Evolutionary conservation across 768 basidiomycete species (phyloP).

Genomic region (Auricularia sp.): DNA sequence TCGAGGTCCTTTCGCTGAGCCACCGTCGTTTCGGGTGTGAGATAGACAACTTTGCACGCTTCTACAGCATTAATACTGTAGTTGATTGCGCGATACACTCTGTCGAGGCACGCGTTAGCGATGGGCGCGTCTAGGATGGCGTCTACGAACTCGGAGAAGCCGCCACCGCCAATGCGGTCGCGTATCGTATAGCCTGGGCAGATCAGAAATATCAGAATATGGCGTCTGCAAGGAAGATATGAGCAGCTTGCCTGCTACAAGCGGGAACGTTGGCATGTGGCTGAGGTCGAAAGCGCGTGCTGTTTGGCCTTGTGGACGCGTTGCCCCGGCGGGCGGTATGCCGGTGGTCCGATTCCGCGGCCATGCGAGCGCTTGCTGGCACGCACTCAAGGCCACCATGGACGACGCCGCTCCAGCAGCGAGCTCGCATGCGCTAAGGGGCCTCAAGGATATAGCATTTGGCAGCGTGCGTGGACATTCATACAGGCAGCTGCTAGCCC

Average conservation of each 20-base stretch:
- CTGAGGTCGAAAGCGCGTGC: too few species aligned
- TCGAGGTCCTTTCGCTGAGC: conserved; percentile 71
- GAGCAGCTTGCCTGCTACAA: too few species aligned
- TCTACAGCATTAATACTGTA: conserved; percentile 54
- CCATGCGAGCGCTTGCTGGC: too few species aligned
- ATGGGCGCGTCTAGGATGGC: not conserved
- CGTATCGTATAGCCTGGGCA: conserved; percentile 55
- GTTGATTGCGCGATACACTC: conserved; percentile 79
- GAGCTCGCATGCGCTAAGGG: not conserved
- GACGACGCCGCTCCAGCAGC: not conserved
- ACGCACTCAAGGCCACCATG: not conserved
- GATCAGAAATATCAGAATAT: too few species aligned
- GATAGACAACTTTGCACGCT: conserved; percentile 74
- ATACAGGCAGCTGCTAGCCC: not conserved
- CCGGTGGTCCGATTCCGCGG: too few species aligned
- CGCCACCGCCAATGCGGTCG: conserved; percentile 75
- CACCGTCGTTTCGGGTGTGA: conserved; percentile 53
- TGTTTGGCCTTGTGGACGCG: too few species aligned
- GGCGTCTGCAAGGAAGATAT: too few species aligned
- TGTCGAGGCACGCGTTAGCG: conserved; percentile 18
- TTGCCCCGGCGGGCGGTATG: too few species aligned
- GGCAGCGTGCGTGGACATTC: conserved; percentile 16
- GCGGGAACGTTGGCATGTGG: too few species aligned
- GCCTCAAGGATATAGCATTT: conserved; percentile 20
- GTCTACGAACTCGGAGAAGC: conserved; percentile 65